phyloP scores from a whole-genome alignment of 106 monocot species.

The Dendrobium officinale region DNA sequence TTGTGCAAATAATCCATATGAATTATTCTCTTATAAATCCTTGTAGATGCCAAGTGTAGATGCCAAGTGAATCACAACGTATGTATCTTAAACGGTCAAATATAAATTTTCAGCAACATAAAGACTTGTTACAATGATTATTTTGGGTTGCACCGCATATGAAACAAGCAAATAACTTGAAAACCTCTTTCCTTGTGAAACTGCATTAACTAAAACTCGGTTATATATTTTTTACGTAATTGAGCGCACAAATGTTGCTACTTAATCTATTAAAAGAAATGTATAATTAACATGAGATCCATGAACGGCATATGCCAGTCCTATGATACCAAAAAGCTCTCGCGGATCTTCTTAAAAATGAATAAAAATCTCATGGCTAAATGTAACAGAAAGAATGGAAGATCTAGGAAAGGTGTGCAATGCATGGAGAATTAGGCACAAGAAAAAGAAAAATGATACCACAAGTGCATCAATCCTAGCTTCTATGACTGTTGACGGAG shows the following conservation, averaged over 20 bases:
- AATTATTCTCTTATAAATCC: not conserved
- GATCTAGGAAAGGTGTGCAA: not conserved
- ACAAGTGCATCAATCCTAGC: conserved; percentile 99
- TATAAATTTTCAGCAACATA: not conserved
- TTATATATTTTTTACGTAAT: too few species aligned
- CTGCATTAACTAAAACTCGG: too few species aligned
- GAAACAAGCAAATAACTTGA: not conserved
- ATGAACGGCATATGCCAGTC: not conserved
- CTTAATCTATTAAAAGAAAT: too few species aligned
- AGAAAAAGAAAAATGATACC: conserved; percentile 39
- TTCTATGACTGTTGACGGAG: conserved; percentile 94
- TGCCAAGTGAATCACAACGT: not conserved
- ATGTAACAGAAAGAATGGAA: not conserved
- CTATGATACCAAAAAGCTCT: not conserved
- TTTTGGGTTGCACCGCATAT: not conserved
- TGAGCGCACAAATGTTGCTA: too few species aligned
- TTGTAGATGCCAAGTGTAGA: not conserved
- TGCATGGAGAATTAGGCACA: not conserved
- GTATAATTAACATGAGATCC: not conserved
- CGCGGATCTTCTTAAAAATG: not conserved
- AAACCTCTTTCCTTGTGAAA: too few species aligned
- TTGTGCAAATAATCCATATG: not conserved
- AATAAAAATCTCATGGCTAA: not conserved
- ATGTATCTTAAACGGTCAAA: not conserved
- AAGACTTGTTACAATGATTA: not conserved